Conservation (phyloP, 176 grass and related monocot genomes). For the Phyllostachys edulis region DNA sequence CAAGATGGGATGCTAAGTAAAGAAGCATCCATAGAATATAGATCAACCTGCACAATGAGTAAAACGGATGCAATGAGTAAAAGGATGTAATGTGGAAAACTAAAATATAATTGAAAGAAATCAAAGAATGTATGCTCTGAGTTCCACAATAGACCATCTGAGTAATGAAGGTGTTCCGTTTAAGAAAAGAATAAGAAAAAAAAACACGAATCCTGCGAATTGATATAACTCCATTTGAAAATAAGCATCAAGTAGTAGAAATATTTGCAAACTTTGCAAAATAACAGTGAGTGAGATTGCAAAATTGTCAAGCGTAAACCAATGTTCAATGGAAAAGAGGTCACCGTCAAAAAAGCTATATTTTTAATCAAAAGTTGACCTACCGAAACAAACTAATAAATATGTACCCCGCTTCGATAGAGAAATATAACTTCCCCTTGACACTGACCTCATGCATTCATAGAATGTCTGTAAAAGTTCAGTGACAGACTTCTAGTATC, state of each 20-base stretch:
- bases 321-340: background rate
- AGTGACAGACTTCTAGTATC: background rate
- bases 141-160: background rate
- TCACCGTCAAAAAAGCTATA: constrained; percentile 17
- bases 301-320: constrained; percentile 4
- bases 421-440: constrained; percentile 34
- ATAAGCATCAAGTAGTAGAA: background rate
- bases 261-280: background rate
- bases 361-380: constrained; percentile 26
- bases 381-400: constrained; percentile 26
- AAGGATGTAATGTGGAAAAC: background rate
- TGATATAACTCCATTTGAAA: background rate
- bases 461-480: no score
- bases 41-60: constrained; percentile 49
- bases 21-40: constrained; percentile 28
- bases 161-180: background rate
- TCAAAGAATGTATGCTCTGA: background rate
- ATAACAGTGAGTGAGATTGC: background rate
- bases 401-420: constrained; percentile 25
- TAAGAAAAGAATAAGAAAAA: background rate
- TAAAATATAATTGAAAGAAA: background rate
- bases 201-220: no score
- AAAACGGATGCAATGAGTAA: constrained; percentile 31
- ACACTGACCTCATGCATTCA: no score
- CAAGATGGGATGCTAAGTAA: constrained; percentile 40